Evolutionary conservation across 441 rosid genomes (phyloP).

Genomic region (Geranium incanum): DNA sequence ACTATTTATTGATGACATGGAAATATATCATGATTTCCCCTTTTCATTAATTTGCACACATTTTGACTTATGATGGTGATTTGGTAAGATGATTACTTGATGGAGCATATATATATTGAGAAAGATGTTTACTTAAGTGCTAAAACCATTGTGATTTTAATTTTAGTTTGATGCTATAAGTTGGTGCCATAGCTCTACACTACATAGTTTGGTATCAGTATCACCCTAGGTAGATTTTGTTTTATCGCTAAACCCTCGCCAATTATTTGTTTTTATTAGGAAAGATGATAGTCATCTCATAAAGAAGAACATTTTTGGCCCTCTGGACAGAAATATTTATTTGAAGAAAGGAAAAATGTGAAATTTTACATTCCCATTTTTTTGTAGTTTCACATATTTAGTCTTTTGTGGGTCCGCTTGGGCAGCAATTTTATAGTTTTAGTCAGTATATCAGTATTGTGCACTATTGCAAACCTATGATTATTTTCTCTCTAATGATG

Average conservation of each 20-base stretch:
- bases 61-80: background rate
- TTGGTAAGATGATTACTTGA: background rate
- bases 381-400: background rate
- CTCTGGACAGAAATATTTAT: background rate
- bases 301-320: background rate
- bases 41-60: background rate
- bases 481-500: background rate
- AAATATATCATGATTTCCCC: background rate
- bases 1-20: background rate
- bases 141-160: background rate
- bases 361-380: background rate
- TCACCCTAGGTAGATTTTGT: background rate
- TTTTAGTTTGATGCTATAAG: background rate
- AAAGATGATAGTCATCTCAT: background rate
- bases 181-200: background rate
- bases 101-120: background rate
- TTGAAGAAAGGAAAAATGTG: background rate
- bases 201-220: background rate
- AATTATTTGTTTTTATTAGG: background rate
- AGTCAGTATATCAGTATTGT: background rate
- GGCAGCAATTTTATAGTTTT: background rate
- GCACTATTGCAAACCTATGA: background rate
- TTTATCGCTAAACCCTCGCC: background rate
- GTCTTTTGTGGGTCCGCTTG: background rate
- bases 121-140: background rate